Evolutionary conservation across 306 rosid species (phyloP).

Genomic region (Quercus dentata): DNA sequence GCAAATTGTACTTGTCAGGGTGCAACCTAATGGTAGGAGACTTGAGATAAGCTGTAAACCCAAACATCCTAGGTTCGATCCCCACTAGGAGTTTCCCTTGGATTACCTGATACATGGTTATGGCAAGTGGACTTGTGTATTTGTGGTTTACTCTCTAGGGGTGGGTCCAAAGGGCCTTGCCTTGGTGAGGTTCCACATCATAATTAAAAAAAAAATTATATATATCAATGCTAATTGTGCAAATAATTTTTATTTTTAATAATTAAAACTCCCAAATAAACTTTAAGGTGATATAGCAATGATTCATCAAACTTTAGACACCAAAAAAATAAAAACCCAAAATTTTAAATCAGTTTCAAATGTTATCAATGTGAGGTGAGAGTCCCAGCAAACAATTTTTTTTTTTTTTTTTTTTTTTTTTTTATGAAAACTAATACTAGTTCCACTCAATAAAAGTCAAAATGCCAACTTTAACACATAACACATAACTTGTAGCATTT

Average conservation of each 20-base stretch:
- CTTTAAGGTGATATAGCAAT: not conserved
- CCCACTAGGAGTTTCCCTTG: too few species aligned
- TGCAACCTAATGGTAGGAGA: too few species aligned
- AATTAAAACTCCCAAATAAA: not conserved
- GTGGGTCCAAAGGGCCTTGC: too few species aligned
- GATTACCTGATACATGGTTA: too few species aligned
- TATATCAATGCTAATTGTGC: too few species aligned
- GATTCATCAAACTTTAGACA: not conserved
- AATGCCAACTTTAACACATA: not conserved
- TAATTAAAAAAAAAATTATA: too few species aligned
- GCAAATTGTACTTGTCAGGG: not conserved
- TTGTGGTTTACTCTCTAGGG: too few species aligned
- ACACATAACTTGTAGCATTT: slow-evolving; percentile 1
- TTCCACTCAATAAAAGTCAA: not conserved
- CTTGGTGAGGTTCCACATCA: too few species aligned
- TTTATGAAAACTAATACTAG: not conserved
- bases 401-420: not conserved
- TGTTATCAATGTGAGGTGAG: slow-evolving; percentile 1
- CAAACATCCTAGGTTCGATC: too few species aligned
- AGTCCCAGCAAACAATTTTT: not conserved
- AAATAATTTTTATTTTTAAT: too few species aligned
- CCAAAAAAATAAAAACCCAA: not conserved
- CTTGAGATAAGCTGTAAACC: too few species aligned
- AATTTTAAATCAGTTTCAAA: not conserved
- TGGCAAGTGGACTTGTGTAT: too few species aligned